Conservation (phyloP, 305 asterid species). For the Fraxinus xanthoxyloides region DNA sequence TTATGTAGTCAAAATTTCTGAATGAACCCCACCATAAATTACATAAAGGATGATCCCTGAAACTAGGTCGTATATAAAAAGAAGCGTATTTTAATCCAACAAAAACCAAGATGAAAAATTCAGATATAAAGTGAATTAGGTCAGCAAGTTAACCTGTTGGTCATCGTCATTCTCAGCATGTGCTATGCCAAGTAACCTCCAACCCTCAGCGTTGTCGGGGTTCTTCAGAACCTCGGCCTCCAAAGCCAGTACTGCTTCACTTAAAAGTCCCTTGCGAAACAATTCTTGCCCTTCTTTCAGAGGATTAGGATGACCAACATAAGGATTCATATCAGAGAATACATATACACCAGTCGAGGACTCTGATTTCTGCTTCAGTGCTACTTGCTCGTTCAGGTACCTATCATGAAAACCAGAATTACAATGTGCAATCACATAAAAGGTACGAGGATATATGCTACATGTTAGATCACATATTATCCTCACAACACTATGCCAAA, state of each 20-base stretch:
- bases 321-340: conserved; percentile 95
- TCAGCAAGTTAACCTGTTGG: conserved; percentile 69
- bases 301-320: conserved; percentile 98
- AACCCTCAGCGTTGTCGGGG: conserved; percentile 96
- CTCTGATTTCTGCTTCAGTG: conserved; percentile 1
- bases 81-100: background rate
- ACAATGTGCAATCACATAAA: background rate
- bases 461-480: background rate
- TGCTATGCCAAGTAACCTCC: conserved; percentile 98
- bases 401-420: background rate
- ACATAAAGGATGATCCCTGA: background rate
- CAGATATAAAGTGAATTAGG: background rate
- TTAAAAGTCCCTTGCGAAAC: conserved; percentile 96
- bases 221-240: conserved; percentile 99
- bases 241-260: conserved; percentile 99
- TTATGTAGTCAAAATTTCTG: conserved; percentile 11
- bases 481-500: background rate
- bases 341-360: conserved; percentile 57
- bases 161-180: conserved; percentile 99
- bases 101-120: conserved; percentile 12
- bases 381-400: conserved; percentile 12
- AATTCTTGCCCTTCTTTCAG: conserved; percentile 97
- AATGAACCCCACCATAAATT: background rate
- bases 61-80: conserved; percentile 10
- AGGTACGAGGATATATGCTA: background rate